A percentile compares a stretch with the other conserved stretches of the same genome.
phyloP scores from a whole-genome alignment of 176 grass and related monocot species.

The Oryza officinalis region DNA sequence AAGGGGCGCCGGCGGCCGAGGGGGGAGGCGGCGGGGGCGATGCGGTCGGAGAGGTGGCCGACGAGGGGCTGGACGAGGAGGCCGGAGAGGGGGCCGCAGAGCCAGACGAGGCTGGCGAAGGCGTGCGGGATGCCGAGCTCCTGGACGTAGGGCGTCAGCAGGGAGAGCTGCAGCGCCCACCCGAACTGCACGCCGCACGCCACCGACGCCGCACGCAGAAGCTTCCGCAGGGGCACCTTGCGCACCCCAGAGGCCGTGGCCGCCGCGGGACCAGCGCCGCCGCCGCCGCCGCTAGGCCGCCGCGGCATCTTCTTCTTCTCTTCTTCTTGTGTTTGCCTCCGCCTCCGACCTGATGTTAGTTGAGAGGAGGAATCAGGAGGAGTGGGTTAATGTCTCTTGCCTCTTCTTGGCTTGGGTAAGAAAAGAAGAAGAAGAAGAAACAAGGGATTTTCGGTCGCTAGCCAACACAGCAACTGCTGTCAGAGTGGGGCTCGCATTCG shows the following conservation, averaged over 20 bases:
- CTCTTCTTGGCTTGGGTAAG: no score
- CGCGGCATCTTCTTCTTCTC: no score
- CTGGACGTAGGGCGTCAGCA: constrained; percentile 80
- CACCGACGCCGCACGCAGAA: constrained; percentile 63
- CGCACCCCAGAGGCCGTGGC: constrained; percentile 22
- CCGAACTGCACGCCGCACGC: constrained; percentile 84
- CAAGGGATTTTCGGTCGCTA: no score
- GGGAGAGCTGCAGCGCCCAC: constrained; percentile 75
- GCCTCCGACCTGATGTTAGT: no score
- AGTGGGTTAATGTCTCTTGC: no score
- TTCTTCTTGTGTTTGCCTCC: no score
- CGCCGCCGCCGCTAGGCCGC: constrained; percentile 1
- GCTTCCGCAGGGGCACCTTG: constrained; percentile 52
- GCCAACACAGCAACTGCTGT: no score
- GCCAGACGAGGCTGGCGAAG: constrained; percentile 85
- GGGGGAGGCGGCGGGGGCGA: constrained; percentile 41
- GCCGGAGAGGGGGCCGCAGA: constrained; percentile 77
- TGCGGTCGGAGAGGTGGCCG: constrained; percentile 69
- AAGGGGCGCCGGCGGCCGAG: constrained; percentile 66
- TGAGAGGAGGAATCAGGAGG: no score
- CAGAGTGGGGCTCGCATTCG: no score
- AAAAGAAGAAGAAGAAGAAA: no score
- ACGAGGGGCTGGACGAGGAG: constrained; percentile 82
- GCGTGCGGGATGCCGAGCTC: constrained; percentile 82
- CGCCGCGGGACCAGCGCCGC: neutral